Conservation (phyloP, 768 basidiomycete genomes). For the Mrakia frigida region DNA sequence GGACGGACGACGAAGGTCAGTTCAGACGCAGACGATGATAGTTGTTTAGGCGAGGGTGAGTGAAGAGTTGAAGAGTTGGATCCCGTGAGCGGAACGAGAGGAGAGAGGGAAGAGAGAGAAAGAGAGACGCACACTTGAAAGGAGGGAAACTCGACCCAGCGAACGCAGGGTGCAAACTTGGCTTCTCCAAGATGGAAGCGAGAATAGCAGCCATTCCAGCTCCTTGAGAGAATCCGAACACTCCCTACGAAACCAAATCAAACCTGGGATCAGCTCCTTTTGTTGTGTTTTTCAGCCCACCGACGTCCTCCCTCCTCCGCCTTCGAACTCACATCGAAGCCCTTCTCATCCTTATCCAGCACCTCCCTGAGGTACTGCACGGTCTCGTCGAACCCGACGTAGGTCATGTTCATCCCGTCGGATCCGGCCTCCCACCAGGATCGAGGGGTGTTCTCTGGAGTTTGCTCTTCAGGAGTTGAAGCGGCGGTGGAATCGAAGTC, state of each 20-base stretch:
- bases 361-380: conserved; percentile 55
- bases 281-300: neutral
- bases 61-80: too few species aligned
- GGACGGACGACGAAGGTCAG: too few species aligned
- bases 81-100: neutral
- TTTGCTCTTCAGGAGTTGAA: conserved; percentile 20
- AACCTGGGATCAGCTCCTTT: conserved; percentile 21
- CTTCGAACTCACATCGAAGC: conserved; percentile 57
- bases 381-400: conserved; percentile 57
- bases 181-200: conserved; percentile 57
- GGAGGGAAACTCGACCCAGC: conserved; percentile 5
- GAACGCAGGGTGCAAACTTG: conserved; percentile 12
- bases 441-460: conserved; percentile 57
- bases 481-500: conserved; percentile 31
- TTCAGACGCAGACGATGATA: too few species aligned
- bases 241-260: conserved; percentile 51
- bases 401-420: conserved; percentile 49
- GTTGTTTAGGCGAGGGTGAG: neutral
- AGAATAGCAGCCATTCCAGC: conserved; percentile 68
- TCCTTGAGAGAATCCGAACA: conserved; percentile 76
- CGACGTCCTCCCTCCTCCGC: neutral
- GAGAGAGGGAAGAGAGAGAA: neutral
- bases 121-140: conserved; percentile 18
- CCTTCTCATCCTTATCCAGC: conserved; percentile 50
- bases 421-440: conserved; percentile 66